phyloP scores from a whole-genome alignment of 176 grass and related monocot species.

The Guadua angustifolia region DNA sequence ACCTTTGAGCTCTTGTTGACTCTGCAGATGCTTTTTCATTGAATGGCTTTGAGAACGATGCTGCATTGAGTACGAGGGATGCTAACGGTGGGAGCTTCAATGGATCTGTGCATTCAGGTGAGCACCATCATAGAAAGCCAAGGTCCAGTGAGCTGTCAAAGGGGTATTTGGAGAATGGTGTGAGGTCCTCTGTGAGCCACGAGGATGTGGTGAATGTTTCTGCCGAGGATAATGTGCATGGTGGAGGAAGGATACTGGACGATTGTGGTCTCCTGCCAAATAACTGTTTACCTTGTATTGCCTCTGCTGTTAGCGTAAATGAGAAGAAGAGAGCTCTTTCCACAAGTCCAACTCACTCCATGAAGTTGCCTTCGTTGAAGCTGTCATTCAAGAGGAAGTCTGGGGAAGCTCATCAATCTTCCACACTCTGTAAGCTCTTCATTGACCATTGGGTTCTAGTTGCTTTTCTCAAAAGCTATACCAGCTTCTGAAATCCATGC shows the following conservation, averaged over 20 bases:
- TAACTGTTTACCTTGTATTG: slow-evolving; percentile 87
- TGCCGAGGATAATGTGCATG: slow-evolving; percentile 40
- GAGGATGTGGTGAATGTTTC: slow-evolving; percentile 53
- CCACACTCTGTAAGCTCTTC: slow-evolving; percentile 69
- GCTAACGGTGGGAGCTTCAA: slow-evolving; percentile 46
- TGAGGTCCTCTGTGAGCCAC: slow-evolving; percentile 58
- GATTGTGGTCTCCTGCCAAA: slow-evolving; percentile 81
- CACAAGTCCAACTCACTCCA: slow-evolving; percentile 74
- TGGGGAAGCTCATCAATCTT: slow-evolving; percentile 71
- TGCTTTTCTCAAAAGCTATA: slow-evolving; percentile 1
- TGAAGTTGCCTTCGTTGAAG: slow-evolving; percentile 84
- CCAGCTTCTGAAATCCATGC: background rate
- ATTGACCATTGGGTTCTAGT: background rate
- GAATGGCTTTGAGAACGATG: slow-evolving; percentile 71
- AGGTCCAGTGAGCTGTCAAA: slow-evolving; percentile 64
- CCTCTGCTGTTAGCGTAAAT: slow-evolving; percentile 56
- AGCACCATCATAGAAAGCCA: slow-evolving; percentile 57
- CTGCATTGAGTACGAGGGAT: slow-evolving; percentile 49
- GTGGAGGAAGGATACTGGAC: slow-evolving; percentile 65
- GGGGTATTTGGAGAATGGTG: slow-evolving; percentile 47
- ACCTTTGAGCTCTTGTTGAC: background rate
- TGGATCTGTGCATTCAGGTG: slow-evolving; percentile 5
- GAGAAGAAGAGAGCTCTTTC: slow-evolving; percentile 79
- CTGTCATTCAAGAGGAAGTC: slow-evolving; percentile 90
- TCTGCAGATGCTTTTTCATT: slow-evolving; percentile 64